Conservation (phyloP, 345 rosid species). For the Rhizophora apiculata region DNA sequence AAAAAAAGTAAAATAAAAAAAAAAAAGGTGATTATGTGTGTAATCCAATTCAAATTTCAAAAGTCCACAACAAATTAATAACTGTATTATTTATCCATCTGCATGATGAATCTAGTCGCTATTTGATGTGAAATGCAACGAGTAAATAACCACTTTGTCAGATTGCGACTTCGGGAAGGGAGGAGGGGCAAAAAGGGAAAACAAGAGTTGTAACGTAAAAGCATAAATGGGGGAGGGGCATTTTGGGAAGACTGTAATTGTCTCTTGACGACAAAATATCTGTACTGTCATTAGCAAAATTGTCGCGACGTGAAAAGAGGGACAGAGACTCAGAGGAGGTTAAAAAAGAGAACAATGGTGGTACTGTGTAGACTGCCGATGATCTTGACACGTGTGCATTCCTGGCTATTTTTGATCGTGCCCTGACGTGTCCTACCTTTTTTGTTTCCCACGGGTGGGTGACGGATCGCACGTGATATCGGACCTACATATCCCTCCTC, state of each 20-base stretch:
- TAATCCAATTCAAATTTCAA: no score
- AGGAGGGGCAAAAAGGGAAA: no score
- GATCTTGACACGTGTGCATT: not conserved
- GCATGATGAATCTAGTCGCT: no score
- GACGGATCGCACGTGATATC: not conserved
- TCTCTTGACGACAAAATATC: constrained; percentile 16
- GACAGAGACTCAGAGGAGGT: not conserved
- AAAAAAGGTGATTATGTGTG: no score
- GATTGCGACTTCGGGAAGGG: not conserved
- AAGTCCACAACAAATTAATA: no score
- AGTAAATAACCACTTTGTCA: not conserved
- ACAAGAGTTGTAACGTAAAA: not conserved
- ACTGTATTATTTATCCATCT: no score
- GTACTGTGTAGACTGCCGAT: not conserved
- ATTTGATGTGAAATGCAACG: no score
- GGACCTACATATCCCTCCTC: not conserved
- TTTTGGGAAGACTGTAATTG: constrained; percentile 20
- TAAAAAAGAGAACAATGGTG: not conserved
- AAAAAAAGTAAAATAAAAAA: no score
- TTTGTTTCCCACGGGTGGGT: not conserved
- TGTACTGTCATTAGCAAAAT: constrained; percentile 17
- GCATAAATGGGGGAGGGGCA: constrained; percentile 19
- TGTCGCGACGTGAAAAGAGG: constrained; percentile 34
- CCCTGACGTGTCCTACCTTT: not conserved
- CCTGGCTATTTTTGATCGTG: no score